A percentile compares a stretch with the other conserved stretches of the same genome.
These are phyloP conservation scores for Eimeria falciformis DNA, from an alignment of 169 alveolate species.

Conservation along the genomic window DNA sequence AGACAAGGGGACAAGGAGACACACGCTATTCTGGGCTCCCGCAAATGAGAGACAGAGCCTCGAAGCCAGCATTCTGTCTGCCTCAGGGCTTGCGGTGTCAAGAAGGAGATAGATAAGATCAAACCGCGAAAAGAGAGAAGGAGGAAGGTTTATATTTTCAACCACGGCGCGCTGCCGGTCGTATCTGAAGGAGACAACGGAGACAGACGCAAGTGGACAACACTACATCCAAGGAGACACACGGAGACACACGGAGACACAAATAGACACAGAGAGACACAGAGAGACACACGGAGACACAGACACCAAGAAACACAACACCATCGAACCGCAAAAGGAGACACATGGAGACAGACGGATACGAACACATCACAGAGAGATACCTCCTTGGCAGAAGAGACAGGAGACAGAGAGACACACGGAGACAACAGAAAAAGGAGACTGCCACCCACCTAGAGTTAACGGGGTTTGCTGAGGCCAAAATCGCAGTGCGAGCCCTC, in stretches of 20 bases:
- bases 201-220: background rate
- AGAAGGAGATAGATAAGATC: conserved; percentile 94
- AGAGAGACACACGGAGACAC: background rate
- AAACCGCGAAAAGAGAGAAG: conserved; percentile 97
- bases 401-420: background rate
- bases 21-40: background rate
- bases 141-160: conserved; percentile 97
- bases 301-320: background rate
- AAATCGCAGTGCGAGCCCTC: conserved; percentile 97
- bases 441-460: conserved; percentile 96
- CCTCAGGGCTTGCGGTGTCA: conserved; percentile 80
- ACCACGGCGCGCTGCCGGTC: conserved; percentile 93
- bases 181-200: conserved; percentile 80
- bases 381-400: background rate
- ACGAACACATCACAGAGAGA: background rate
- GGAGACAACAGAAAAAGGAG: conserved; percentile 76
- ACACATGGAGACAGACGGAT: background rate
- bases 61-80: background rate
- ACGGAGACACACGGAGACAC: background rate
- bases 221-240: background rate
- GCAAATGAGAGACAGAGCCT: conserved; percentile 38
- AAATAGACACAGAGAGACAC: background rate
- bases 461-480: conserved; percentile 99
- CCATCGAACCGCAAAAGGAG: background rate
- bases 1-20: no score